Evolutionary conservation across 2,329 filamentous ascomycete species (phyloP).

Genomic region (Graphilbum ipis-grandicollis): DNA sequence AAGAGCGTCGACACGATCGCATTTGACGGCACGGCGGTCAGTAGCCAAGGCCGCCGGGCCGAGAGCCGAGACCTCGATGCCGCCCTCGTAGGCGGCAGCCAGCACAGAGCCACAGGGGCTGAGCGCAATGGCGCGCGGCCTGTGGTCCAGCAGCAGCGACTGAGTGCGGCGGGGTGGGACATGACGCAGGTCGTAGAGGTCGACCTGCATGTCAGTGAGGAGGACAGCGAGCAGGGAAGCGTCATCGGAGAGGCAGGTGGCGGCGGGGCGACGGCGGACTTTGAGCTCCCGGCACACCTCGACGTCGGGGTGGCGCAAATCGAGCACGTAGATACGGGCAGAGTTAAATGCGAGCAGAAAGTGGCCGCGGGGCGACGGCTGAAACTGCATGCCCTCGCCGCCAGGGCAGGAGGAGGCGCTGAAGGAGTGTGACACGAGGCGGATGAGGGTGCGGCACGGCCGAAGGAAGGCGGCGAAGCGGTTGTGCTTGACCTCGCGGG

Average conservation of each 20-base stretch:
- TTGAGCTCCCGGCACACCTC: constrained; percentile 57
- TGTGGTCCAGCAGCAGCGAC: constrained; percentile 61
- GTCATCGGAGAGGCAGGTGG: constrained; percentile 65
- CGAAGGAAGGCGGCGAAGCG: constrained; percentile 61
- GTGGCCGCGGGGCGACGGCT: constrained; percentile 57
- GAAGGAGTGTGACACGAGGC: constrained; percentile 66
- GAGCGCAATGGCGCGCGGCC: constrained; percentile 60
- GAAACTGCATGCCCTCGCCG: constrained; percentile 74
- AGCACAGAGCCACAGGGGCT: constrained; percentile 70
- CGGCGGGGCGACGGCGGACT: constrained; percentile 56
- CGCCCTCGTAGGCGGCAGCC: constrained; percentile 70
- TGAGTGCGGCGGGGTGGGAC: constrained; percentile 53
- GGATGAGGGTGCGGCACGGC: constrained; percentile 54
- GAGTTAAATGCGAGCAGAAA: constrained; percentile 70
- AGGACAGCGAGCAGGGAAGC: constrained; percentile 61
- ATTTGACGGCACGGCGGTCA: constrained; percentile 61
- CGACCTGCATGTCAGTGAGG: constrained; percentile 67
- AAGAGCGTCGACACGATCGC: constrained; percentile 55
- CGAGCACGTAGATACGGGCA: constrained; percentile 64
- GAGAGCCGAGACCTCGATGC: constrained; percentile 74
- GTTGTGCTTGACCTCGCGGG: constrained; percentile 55
- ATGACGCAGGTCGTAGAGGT: constrained; percentile 58
- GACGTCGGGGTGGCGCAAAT: constrained; percentile 37
- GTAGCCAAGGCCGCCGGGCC: constrained; percentile 43
- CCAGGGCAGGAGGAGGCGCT: constrained; percentile 71